phyloP scores from a whole-genome alignment of 2,329 filamentous ascomycete genomes.

The Fusarium concolor region DNA sequence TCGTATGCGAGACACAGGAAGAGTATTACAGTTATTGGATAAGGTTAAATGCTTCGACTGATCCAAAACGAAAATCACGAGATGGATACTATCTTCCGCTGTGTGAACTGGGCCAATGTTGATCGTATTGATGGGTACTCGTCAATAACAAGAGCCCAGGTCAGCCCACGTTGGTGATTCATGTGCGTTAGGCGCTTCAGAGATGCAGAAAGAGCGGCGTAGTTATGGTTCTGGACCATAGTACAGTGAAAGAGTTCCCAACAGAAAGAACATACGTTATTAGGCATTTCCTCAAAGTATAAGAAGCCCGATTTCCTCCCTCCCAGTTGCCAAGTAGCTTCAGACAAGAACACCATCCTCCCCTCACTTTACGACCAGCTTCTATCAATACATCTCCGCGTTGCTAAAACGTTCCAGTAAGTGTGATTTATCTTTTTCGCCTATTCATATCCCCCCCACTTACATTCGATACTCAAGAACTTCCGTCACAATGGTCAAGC shows the following conservation, averaged over 20 bases:
- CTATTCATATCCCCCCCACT: not conserved
- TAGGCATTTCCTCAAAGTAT: not conserved
- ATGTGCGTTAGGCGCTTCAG: not conserved
- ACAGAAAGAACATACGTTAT: accelerated
- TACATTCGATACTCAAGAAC: accelerated
- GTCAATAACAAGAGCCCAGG: not conserved
- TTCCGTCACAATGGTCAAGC: not conserved
- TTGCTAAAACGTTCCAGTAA: not conserved
- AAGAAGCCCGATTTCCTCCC: not conserved
- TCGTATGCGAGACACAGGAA: not conserved
- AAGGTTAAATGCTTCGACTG: not conserved
- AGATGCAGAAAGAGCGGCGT: not conserved
- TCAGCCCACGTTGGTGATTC: not conserved
- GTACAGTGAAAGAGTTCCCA: no score
- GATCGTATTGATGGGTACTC: not conserved
- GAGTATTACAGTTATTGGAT: not conserved
- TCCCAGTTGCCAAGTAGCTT: no score
- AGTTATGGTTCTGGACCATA: not conserved
- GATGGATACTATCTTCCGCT: not conserved
- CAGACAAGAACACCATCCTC: not conserved
- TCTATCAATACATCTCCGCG: not conserved
- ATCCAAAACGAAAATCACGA: not conserved
- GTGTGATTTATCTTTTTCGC: no score
- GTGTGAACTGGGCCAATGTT: not conserved
- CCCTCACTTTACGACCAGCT: accelerated